phyloP scores from a whole-genome alignment of 2,329 filamentous ascomycete species.

The Fusarium nisikadoi region DNA sequence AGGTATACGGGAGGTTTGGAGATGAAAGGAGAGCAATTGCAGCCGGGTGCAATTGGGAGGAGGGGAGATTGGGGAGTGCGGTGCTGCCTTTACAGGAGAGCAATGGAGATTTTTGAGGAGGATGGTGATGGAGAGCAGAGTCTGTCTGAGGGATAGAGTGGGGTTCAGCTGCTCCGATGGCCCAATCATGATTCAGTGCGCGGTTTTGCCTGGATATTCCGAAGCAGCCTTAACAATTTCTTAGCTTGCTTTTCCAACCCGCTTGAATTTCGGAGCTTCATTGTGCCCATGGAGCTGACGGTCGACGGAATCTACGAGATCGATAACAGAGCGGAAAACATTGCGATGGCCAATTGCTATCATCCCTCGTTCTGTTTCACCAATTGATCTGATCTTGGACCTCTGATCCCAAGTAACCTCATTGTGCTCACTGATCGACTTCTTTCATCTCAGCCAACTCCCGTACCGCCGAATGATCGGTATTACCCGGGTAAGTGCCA shows the following conservation, averaged over 20 bases:
- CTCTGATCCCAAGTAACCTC: constrained; percentile 8
- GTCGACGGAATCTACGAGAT: constrained; percentile 17
- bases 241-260: constrained; percentile 38
- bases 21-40: constrained; percentile 71
- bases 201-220: constrained; percentile 54
- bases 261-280: constrained; percentile 42
- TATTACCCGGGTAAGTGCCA: constrained; percentile 43
- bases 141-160: constrained; percentile 56
- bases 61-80: constrained; percentile 67
- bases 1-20: constrained; percentile 64
- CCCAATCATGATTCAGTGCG: constrained; percentile 51
- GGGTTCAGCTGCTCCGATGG: constrained; percentile 47
- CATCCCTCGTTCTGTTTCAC: background rate
- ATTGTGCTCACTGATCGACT: constrained; percentile 26
- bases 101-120: constrained; percentile 59
- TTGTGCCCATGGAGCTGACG: constrained; percentile 35
- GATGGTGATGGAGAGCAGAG: constrained; percentile 55
- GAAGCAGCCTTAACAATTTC: constrained; percentile 53
- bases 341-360: background rate
- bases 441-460: constrained; percentile 39
- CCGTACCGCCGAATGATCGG: constrained; percentile 46
- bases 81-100: constrained; percentile 60
- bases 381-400: constrained; percentile 30
- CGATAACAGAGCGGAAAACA: background rate
- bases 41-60: constrained; percentile 68